These are phyloP conservation scores for Furcasterigmium furcatum DNA, from an alignment of 2,329 filamentous ascomycete species.

Conservation along the genomic window DNA sequence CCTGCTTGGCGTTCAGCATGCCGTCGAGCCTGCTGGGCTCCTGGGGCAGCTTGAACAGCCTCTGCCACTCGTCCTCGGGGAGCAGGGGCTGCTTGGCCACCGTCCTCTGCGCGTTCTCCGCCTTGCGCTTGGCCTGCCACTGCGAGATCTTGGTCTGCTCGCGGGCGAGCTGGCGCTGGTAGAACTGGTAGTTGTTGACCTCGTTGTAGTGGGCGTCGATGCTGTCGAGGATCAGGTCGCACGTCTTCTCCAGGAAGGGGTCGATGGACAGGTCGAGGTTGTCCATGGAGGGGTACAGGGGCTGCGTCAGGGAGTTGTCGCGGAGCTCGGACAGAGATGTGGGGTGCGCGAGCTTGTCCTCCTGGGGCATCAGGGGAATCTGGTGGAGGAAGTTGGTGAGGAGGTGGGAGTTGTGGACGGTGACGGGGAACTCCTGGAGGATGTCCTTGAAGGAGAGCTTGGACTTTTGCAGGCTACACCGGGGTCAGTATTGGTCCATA, in stretches of 20 bases:
- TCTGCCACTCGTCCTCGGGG: slow-evolving; percentile 97
- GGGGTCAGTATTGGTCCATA: slow-evolving; percentile 8
- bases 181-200: slow-evolving; percentile 97
- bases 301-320: slow-evolving; percentile 56
- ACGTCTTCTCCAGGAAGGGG: slow-evolving; percentile 97
- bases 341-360: slow-evolving; percentile 70
- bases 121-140: slow-evolving; percentile 96
- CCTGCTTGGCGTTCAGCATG: slow-evolving; percentile 92
- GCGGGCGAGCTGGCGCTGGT: slow-evolving; percentile 87
- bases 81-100: slow-evolving; percentile 85
- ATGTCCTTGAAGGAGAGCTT: slow-evolving; percentile 94
- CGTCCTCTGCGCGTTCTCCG: slow-evolving; percentile 82
- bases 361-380: slow-evolving; percentile 65
- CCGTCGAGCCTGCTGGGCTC: slow-evolving; percentile 92
- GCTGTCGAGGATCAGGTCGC: slow-evolving; percentile 90
- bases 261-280: slow-evolving; percentile 90
- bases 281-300: slow-evolving; percentile 85
- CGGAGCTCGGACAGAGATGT: slow-evolving; percentile 75
- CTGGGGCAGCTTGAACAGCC: slow-evolving; percentile 94
- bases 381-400: slow-evolving; percentile 95
- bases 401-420: slow-evolving; percentile 95
- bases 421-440: slow-evolving; percentile 82
- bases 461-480: slow-evolving; percentile 80
- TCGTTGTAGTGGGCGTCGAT: slow-evolving; percentile 98
- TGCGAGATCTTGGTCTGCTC: slow-evolving; percentile 96